phyloP scores from a whole-genome alignment of 1,284 basidiomycete genomes.

The Cerioporus squamosus region DNA sequence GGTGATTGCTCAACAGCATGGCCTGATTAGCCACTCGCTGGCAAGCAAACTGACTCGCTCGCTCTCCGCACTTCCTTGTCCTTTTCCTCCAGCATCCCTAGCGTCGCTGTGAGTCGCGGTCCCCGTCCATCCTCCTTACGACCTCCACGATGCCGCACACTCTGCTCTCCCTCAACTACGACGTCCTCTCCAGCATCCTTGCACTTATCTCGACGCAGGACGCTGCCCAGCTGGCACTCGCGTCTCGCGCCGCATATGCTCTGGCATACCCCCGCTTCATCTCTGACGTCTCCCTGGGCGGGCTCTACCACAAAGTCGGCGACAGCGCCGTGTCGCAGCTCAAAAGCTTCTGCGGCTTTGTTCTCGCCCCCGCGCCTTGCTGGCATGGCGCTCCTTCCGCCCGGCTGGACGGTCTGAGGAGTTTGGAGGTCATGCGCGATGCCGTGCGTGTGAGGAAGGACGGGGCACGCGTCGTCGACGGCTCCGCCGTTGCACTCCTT shows the following conservation, averaged over 20 bases:
- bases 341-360: constrained; percentile 22
- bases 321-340: constrained; percentile 22
- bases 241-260: constrained; percentile 18
- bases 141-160: constrained; percentile 14
- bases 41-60: constrained; percentile 7
- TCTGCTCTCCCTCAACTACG: constrained; percentile 24
- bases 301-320: constrained; percentile 23
- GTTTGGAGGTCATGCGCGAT: constrained; percentile 23
- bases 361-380: constrained; percentile 18
- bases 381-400: constrained; percentile 20
- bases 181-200: constrained; percentile 23
- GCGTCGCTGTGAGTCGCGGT: neutral
- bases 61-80: neutral
- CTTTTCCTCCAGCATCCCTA: constrained; percentile 1
- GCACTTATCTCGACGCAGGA: constrained; percentile 16
- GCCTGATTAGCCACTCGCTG: constrained; percentile 3
- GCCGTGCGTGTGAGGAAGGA: constrained; percentile 19
- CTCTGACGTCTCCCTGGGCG: constrained; percentile 20
- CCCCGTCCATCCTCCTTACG: neutral
- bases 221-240: constrained; percentile 20
- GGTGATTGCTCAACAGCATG: constrained; percentile 7
- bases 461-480: constrained; percentile 17
- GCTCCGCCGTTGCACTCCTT: constrained; percentile 14
- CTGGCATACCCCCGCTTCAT: constrained; percentile 23
- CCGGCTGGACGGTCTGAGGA: constrained; percentile 16